Base-by-base conservation (phyloP, 1,284 basidiomycete genomes). In the Ganoderma sp. region DNA sequence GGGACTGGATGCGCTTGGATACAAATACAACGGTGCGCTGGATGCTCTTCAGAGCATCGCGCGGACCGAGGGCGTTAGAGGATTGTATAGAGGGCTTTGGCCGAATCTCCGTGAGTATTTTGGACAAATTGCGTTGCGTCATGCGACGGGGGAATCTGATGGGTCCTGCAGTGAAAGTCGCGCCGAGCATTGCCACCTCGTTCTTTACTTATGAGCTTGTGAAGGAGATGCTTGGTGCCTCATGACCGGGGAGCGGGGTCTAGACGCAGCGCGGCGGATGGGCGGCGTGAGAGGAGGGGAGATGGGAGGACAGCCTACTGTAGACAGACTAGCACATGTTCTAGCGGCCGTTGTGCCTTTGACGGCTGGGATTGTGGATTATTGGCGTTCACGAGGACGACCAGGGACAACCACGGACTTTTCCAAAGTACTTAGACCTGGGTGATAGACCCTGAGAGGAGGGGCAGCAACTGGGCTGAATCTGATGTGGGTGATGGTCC, bases 141-240 rank as follows among this genome's bases (percentile, higher is more conserved):
- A 66, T 62, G 57, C 19, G 56, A 64, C 50, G 52, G n/a, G 57
- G 12, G 61, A 45, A 57, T 66, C 69, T 73, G 64, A 70, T 66
- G 66, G n/a, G 39, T 63, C 57, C 63, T 34, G 59, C 77, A 94
- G 92, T 94, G 71, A 94, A 96, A 81, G 94, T 96, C 25, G 91
- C 94, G 2, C 95, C 95, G n/a, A 94, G 92, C 74, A 96, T 96
- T 72, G 94, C 95, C 37, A 96, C 93, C 42, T 93, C 91, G 43
- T 93, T 93, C 77, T 93, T 91, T 81, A 90, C 86, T 25, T 93
- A 93, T 78, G 91, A 93, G 80, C 76, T 91, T 73, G 91, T 91
- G 73, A 84, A 87, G 78, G 79, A 80, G 45, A 71, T 77, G 57
- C 76, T 80, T 37, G 78, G 76, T 41, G 76, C 77, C 60, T 73